Percentiles rank a stretch among this genome's conserved stretches.
Evolutionary conservation across 192 early-diverging fungal species (phyloP).

Genomic region (Physocladia obscura): DNA sequence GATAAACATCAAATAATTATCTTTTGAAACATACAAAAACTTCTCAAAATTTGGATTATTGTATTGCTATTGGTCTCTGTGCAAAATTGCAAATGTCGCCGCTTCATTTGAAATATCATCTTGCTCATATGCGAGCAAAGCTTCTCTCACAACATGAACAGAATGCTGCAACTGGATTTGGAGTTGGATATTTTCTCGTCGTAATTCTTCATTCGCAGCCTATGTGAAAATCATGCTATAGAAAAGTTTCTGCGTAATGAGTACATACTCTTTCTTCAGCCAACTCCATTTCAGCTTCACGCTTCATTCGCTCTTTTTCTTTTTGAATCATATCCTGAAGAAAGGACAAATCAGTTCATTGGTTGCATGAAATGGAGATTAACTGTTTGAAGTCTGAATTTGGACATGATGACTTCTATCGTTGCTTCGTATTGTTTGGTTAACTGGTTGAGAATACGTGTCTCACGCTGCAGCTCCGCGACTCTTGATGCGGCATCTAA

Average conservation of each 20-base stretch:
- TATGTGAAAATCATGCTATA: not conserved
- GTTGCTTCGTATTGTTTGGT: conserved; percentile 60
- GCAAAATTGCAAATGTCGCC: not conserved
- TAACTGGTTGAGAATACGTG: conserved; percentile 43
- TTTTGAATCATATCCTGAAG: conserved; percentile 45
- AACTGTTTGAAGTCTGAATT: conserved; percentile 53
- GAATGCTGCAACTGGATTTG: conserved; percentile 23
- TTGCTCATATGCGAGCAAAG: conserved; percentile 22
- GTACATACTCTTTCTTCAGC: conserved; percentile 35
- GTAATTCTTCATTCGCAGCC: conserved; percentile 8
- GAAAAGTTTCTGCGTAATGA: not conserved
- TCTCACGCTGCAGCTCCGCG: conserved; percentile 48
- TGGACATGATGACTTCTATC: conserved; percentile 52
- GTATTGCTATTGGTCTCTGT: no score
- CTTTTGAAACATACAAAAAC: no score
- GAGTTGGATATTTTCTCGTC: conserved; percentile 20
- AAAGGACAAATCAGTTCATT: not conserved
- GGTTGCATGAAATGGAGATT: conserved; percentile 4
- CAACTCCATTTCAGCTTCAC: conserved; percentile 31
- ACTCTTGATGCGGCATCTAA: conserved; percentile 37
- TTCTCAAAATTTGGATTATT: no score
- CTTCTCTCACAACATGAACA: conserved; percentile 11
- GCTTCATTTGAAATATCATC: not conserved
- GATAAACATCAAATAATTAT: no score
- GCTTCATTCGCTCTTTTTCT: conserved; percentile 40